These are phyloP conservation scores for Delonix regia DNA, from an alignment of 306 rosid species.

Conservation along the genomic window DNA sequence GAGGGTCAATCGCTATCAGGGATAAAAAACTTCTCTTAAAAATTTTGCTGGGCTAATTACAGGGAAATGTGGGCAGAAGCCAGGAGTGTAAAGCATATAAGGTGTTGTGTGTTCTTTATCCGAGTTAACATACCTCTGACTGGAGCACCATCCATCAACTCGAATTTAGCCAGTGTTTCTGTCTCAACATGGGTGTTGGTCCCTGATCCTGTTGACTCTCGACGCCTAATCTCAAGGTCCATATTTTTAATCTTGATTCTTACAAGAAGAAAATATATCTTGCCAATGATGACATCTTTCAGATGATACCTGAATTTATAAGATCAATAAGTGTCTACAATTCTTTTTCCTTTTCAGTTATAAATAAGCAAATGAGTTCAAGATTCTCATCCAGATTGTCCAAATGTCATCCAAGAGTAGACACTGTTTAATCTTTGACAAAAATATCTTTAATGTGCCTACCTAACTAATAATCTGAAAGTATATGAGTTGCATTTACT, in stretches of 20 bases:
- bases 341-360: background rate
- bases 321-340: conserved; percentile 23
- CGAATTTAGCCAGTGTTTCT: conserved; percentile 95
- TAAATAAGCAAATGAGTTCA: conserved; percentile 9
- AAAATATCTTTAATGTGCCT: conserved; percentile 11
- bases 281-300: conserved; percentile 94
- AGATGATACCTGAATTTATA: conserved; percentile 78
- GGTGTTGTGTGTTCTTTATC: background rate
- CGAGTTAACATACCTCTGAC: conserved; percentile 74
- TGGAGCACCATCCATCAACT: conserved; percentile 99
- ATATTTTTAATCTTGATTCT: conserved; percentile 98
- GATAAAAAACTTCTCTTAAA: conserved; percentile 2
- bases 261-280: conserved; percentile 95
- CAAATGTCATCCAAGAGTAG: background rate
- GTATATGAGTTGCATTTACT: background rate
- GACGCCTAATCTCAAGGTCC: conserved; percentile 97
- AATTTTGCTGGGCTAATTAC: background rate
- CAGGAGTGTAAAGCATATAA: background rate
- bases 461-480: conserved; percentile 27
- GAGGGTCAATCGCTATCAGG: background rate
- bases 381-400: background rate
- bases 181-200: conserved; percentile 97
- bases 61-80: background rate
- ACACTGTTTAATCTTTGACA: background rate
- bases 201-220: conserved; percentile 99